Conservation (phyloP, 225 moss, liverwort and hornwort genomes). For the Pleurozium schreberi region DNA sequence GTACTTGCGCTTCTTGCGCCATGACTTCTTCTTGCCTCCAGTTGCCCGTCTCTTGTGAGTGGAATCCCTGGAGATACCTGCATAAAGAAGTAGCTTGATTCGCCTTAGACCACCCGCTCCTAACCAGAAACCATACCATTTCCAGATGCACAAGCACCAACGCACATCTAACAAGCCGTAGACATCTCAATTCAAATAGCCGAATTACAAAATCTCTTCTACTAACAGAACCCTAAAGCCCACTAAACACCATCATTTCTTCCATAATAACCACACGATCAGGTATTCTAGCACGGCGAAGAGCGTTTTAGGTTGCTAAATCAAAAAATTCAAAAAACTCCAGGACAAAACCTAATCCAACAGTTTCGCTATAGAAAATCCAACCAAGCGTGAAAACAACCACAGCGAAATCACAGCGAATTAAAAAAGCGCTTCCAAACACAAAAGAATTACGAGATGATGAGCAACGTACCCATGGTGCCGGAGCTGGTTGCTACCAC, state of each 20-base stretch:
- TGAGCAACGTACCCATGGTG: constrained; percentile 21
- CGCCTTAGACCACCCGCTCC: neutral
- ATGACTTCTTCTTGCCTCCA: constrained; percentile 99
- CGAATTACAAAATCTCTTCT: neutral
- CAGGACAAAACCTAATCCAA: neutral
- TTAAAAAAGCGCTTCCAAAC: neutral
- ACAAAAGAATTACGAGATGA: neutral
- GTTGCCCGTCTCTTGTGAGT: constrained; percentile 95
- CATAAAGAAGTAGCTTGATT: neutral
- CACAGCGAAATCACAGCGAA: neutral
- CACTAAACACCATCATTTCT: neutral
- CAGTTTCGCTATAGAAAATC: neutral
- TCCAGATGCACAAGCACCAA: neutral
- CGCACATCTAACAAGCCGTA: neutral
- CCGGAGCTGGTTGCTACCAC: neutral
- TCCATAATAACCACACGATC: neutral
- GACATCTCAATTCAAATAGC: neutral
- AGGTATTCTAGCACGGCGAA: neutral
- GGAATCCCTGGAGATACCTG: constrained; percentile 93
- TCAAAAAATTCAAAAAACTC: neutral
- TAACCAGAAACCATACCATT: neutral
- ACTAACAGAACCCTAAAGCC: neutral
- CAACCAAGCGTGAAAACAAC: neutral
- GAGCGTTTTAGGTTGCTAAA: neutral
- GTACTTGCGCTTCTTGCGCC: constrained; percentile 99